Evolutionary conservation across 805 yeast genomes (phyloP).

Genomic region (Wickerhamiella vanderwaltii): DNA sequence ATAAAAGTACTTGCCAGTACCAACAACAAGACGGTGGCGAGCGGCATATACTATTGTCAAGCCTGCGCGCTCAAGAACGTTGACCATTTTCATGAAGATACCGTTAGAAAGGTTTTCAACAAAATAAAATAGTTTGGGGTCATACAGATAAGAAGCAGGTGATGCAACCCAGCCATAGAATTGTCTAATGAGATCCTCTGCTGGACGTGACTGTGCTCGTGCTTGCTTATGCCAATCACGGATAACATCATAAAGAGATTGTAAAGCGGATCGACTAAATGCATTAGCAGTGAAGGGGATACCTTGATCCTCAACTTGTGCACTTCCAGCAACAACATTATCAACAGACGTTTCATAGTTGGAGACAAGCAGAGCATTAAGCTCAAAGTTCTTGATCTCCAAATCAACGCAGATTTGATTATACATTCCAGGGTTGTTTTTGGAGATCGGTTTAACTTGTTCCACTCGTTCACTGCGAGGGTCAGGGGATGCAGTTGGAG

Average conservation of each 20-base stretch:
- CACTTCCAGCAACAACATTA: conserved; percentile 19
- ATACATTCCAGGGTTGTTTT: conserved; percentile 70
- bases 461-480: conserved; percentile 62
- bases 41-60: conserved; percentile 68
- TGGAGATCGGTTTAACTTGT: conserved; percentile 54
- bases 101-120: conserved; percentile 77
- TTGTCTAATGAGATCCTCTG: conserved; percentile 71
- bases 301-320: conserved; percentile 21
- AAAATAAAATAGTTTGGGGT: conserved; percentile 70
- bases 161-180: conserved; percentile 81
- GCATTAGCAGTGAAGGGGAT: conserved; percentile 61
- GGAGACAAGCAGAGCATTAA: conserved; percentile 79
- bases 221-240: conserved; percentile 95
- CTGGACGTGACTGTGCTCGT: conserved; percentile 40
- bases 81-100: conserved; percentile 63
- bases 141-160: conserved; percentile 60
- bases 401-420: conserved; percentile 68
- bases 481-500: conserved; percentile 65
- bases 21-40: conserved; percentile 43
- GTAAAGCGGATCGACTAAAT: conserved; percentile 63
- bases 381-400: conserved; percentile 62
- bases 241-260: conserved; percentile 58
- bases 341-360: conserved; percentile 20
- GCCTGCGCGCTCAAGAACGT: conserved; percentile 39
- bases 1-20: conserved; percentile 67